Base-by-base conservation (phyloP, 2,329 filamentous ascomycete species). In the Periconia macrospinosa region DNA sequence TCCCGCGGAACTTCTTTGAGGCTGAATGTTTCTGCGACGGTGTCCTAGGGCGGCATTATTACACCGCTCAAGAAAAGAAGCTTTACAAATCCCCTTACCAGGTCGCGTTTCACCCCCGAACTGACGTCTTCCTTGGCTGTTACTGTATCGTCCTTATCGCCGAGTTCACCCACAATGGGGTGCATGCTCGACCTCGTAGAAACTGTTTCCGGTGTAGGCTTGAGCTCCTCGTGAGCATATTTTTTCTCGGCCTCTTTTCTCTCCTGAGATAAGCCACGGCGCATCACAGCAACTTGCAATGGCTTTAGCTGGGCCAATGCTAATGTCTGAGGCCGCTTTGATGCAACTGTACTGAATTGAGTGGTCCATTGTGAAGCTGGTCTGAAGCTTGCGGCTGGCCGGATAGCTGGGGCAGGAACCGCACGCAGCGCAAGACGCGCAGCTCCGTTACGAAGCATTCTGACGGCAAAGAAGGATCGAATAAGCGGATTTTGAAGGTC, bases 141-240 rank as follows among this genome's bases (percentile, higher is more conserved):
- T 59, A 14, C n/a, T 13, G 17, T 7, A 9, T 23, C 13, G 54
- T 72, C 61, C 35, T 67, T 57, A 17, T 66, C 54, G 6, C 59
- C 62, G 30, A 78, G 66, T 55, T 79, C 75, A 7, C 66, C 62
- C 15, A 74, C 66, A 15, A 79, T 53, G 1, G 75, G 73, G 54
- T 78, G 77, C 5, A 70, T 73, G 3, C 71, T 68, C 13, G 88
- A 92, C 41, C 78, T 79, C 19, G 74, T 73, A 0, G 86, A 83
- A 0, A 92, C 88, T 7, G 76, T 70, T 40, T 83, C 82, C 0
- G 88, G 88, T 27, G 83, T 73, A 2, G 83, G 66, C 53, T 83
- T 68, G n/a, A 92, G 74, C 65, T 82, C 82, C 67, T 83, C 68
- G 45, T 85, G 62, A 13, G 73, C 79, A 9, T 84, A 62, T 58